phyloP scores from a whole-genome alignment of 164 flowering plant genomes.

The Vitis riparia region DNA sequence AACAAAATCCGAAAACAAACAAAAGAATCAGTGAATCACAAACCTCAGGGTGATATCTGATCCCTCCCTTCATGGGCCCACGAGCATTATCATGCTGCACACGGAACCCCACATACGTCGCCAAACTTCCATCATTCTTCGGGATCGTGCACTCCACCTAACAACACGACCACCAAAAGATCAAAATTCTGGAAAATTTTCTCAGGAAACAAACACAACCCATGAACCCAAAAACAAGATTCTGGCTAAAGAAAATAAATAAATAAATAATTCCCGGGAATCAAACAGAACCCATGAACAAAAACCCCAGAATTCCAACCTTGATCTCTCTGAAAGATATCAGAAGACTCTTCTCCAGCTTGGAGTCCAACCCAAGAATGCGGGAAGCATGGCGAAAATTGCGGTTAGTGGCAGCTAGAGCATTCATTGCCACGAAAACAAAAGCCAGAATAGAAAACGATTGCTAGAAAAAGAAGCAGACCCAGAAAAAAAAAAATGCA shows the following conservation, averaged over 20 bases:
- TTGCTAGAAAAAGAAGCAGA: background rate
- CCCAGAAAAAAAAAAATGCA: background rate
- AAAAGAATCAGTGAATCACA: background rate
- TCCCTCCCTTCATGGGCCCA: conserved; percentile 98
- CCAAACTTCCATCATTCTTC: conserved; percentile 82
- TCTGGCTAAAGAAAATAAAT: no score
- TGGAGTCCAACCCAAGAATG: conserved; percentile 72
- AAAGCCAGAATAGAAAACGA: background rate
- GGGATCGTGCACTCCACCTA: conserved; percentile 97
- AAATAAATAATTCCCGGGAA: background rate
- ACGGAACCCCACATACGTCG: conserved; percentile 80
- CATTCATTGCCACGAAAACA: conserved; percentile 44
- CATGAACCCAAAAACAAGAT: background rate
- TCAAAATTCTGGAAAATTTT: background rate
- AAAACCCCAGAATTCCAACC: conserved; percentile 23
- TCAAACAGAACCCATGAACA: conserved; percentile 7
- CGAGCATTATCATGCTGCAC: conserved; percentile 93
- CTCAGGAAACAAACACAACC: conserved; percentile 8
- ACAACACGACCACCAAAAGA: background rate
- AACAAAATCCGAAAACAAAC: background rate
- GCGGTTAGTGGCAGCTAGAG: conserved; percentile 73
- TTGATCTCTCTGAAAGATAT: conserved; percentile 82
- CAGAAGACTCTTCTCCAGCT: conserved; percentile 67
- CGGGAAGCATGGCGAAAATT: conserved; percentile 67
- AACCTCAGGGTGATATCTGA: conserved; percentile 95